Conservation (phyloP, 208 protist genomes). For the Wallacemonas collosoma region DNA sequence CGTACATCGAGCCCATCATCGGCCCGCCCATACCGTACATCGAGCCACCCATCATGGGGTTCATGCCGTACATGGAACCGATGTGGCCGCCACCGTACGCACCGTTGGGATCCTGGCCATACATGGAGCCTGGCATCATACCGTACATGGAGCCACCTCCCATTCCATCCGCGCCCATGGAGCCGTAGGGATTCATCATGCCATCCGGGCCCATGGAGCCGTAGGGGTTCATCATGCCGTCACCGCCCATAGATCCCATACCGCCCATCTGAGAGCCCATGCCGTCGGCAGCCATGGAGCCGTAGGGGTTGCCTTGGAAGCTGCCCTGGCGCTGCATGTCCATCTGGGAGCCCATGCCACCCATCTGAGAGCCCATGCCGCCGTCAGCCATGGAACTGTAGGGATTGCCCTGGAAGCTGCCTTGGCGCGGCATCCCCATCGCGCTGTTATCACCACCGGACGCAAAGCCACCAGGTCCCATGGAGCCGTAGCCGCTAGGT, state of each 20-base stretch:
- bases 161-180: slow-evolving; percentile 19
- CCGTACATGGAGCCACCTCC: slow-evolving; percentile 6
- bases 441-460: slow-evolving; percentile 17
- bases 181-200: neutral
- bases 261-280: slow-evolving; percentile 25
- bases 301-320: slow-evolving; percentile 22
- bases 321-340: slow-evolving; percentile 19
- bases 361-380: slow-evolving; percentile 22
- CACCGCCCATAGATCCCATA: slow-evolving; percentile 23
- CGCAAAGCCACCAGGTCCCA: slow-evolving; percentile 15
- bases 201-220: slow-evolving; percentile 18
- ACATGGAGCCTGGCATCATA: slow-evolving; percentile 18
- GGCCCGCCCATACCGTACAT: slow-evolving; percentile 14
- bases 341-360: slow-evolving; percentile 22
- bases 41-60: slow-evolving; percentile 3
- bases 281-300: slow-evolving; percentile 15
- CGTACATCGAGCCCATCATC: slow-evolving; percentile 18
- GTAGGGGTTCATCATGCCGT: slow-evolving; percentile 20
- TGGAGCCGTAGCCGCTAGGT: slow-evolving; percentile 12
- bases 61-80: slow-evolving; percentile 3
- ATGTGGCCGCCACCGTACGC: neutral
- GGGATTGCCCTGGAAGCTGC: neutral
- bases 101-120: neutral
- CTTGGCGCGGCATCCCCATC: slow-evolving; percentile 12
- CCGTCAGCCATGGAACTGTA: slow-evolving; percentile 22